Base-by-base conservation (phyloP, 2,329 filamentous ascomycete species). In the Fusarium sp. region DNA sequence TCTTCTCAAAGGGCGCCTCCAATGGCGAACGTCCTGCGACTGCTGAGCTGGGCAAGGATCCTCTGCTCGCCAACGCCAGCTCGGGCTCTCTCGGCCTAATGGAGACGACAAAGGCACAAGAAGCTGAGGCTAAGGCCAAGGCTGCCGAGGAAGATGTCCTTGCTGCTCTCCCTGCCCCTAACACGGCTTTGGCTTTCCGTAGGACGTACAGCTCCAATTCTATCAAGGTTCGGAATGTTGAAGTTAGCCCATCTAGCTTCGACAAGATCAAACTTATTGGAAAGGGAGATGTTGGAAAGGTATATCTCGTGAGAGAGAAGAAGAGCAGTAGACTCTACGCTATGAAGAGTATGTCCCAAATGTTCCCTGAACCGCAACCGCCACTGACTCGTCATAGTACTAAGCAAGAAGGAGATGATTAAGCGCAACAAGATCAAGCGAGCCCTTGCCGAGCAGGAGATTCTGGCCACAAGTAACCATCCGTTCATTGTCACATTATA, bases 331-430 rank as follows among this genome's bases (percentile, higher is more conserved):
- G 96, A 72, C 83, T 99, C 56, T 99, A 98, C 81, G 96, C 96
- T 59, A 99, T 99, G 96, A 99, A 99, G 83, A 95, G 95, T 97
- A 79, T 85, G 55, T 16, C 16, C 6, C 33, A 7, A 10, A 20
- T 16, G 44, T 14, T 36, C 7, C 9, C 7, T 16, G 7, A 4
- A 5, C n/a, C 18, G 34, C 44, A 16, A 57, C 20, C 25, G 29
- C 13, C 18, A 74, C 81, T 86, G 74, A 86, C 79, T 59, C 44
- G 56, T 56, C 58, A 14, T 77, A 98, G 96, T 99, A 6, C 79
- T 99, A 80, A 98, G 94, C 86, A 99, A 99, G 83, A 97, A 98
- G 85, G 96, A 99, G 81, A 99, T 99, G 96, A 99, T 99, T 81
- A 99, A 99, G 84, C 91, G 96, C 63, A 99, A 99, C 85, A 99